Conservation (phyloP, 805 yeast species). For the Pichia cephalocereana region DNA sequence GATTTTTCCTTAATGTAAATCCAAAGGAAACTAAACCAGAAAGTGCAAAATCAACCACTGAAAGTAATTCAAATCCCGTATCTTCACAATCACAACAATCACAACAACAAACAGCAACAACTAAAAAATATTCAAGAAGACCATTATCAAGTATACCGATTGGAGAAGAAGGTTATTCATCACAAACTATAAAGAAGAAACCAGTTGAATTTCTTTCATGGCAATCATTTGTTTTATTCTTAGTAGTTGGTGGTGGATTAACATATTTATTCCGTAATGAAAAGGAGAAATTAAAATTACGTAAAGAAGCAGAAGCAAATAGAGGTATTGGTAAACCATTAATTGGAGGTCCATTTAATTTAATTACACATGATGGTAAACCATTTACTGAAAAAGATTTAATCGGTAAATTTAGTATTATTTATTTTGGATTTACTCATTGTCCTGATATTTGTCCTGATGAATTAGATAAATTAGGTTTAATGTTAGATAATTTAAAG, state of each 20-base stretch:
- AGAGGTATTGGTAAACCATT: constrained; percentile 87
- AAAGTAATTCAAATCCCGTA: neutral
- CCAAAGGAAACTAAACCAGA: neutral
- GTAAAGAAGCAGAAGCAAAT: constrained; percentile 74
- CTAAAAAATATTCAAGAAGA: constrained; percentile 24
- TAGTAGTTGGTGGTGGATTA: constrained; percentile 61
- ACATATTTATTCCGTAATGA: constrained; percentile 67
- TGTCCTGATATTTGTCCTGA: constrained; percentile 99
- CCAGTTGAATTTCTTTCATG: constrained; percentile 72
- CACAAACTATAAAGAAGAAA: constrained; percentile 22
- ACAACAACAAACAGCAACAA: neutral
- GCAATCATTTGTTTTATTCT: constrained; percentile 66
- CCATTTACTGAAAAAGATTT: constrained; percentile 71
- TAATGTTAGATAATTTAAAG: constrained; percentile 55
- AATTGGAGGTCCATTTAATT: constrained; percentile 82
- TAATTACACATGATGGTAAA: constrained; percentile 63
- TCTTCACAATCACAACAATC: no score
- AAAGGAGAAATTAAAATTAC: constrained; percentile 63
- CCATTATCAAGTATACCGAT: constrained; percentile 77
- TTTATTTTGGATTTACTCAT: constrained; percentile 96
- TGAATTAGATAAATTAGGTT: constrained; percentile 86
- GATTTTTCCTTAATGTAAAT: neutral
- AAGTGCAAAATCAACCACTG: no score
- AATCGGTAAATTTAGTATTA: constrained; percentile 66
- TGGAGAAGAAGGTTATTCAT: constrained; percentile 36